phyloP scores from a whole-genome alignment of 78 protist genomes.

The Planoprotostelium fungivorum region DNA sequence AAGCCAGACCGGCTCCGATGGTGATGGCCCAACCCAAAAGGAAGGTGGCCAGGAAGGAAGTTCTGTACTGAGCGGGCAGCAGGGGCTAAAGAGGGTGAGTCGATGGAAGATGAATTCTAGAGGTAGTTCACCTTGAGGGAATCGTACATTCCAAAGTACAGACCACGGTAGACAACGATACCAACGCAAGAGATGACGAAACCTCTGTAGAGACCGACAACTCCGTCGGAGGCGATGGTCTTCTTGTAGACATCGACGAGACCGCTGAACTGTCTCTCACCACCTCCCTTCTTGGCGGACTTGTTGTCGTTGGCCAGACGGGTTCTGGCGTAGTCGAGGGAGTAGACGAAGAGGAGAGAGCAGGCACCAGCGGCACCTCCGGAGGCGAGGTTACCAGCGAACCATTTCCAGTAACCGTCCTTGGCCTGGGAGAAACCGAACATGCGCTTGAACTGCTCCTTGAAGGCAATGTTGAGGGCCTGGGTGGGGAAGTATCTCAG shows the following conservation, averaged over 20 bases:
- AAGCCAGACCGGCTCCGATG: constrained; percentile 79
- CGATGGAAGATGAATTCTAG: constrained; percentile 34
- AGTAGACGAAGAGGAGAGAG: constrained; percentile 91
- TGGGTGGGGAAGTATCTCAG: constrained; percentile 98
- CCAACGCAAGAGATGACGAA: constrained; percentile 90
- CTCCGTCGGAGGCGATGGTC: constrained; percentile 55
- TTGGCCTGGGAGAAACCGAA: constrained; percentile 51
- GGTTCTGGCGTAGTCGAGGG: constrained; percentile 98
- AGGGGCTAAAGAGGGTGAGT: constrained; percentile 1
- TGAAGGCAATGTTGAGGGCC: constrained; percentile 98
- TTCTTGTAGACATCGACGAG: constrained; percentile 78
- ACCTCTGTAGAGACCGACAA: constrained; percentile 93
- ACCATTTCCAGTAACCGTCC: constrained; percentile 51
- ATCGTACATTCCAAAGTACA: constrained; percentile 94
- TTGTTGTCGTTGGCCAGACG: constrained; percentile 90
- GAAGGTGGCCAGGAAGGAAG: constrained; percentile 20
- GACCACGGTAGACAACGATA: constrained; percentile 93
- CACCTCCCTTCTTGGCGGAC: constrained; percentile 57
- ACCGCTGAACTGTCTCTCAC: constrained; percentile 91
- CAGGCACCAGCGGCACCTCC: constrained; percentile 98
- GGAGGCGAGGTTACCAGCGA: constrained; percentile 86
- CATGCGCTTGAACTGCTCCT: constrained; percentile 88
- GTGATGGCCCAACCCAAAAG: constrained; percentile 68
- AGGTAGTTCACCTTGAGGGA: constrained; percentile 62
- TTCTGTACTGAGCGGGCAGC: constrained; percentile 18